phyloP scores from a whole-genome alignment of 169 alveolate genomes.

The Plasmodium yoelii region DNA sequence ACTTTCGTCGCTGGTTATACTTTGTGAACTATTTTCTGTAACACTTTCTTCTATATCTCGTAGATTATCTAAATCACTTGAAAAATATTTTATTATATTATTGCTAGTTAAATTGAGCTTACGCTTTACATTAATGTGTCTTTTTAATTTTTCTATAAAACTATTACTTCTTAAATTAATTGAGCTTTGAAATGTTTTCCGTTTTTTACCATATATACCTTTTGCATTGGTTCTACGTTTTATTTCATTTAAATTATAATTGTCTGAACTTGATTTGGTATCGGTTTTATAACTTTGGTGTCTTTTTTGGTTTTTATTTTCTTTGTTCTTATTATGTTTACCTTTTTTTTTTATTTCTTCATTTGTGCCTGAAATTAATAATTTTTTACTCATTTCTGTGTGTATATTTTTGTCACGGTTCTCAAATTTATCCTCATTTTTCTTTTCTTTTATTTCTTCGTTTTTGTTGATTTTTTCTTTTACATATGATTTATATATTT shows the following conservation, averaged over 20 bases:
- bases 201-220: neutral
- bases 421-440: neutral
- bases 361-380: too few relatives aligned
- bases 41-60: slow-evolving; percentile 3
- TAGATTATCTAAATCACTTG: slow-evolving; percentile 2
- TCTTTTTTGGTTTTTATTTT: too few relatives aligned
- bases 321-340: too few relatives aligned
- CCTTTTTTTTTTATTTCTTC: too few relatives aligned
- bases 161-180: slow-evolving; percentile 22
- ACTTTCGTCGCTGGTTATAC: neutral
- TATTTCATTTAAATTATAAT: neutral
- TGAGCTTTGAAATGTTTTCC: neutral
- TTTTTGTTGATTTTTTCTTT: slow-evolving; percentile 1
- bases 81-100: slow-evolving; percentile 10
- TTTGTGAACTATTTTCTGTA: neutral
- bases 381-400: too few relatives aligned
- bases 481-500: neutral
- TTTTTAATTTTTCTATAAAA: slow-evolving; percentile 32
- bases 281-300: too few relatives aligned
- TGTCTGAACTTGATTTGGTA: neutral
- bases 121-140: slow-evolving; percentile 19
- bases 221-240: too few relatives aligned
- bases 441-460: neutral
- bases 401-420: neutral
- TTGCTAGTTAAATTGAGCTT: slow-evolving; percentile 8